phyloP scores from a whole-genome alignment of 768 basidiomycete genomes.

The Xanthoconium purpureum region DNA sequence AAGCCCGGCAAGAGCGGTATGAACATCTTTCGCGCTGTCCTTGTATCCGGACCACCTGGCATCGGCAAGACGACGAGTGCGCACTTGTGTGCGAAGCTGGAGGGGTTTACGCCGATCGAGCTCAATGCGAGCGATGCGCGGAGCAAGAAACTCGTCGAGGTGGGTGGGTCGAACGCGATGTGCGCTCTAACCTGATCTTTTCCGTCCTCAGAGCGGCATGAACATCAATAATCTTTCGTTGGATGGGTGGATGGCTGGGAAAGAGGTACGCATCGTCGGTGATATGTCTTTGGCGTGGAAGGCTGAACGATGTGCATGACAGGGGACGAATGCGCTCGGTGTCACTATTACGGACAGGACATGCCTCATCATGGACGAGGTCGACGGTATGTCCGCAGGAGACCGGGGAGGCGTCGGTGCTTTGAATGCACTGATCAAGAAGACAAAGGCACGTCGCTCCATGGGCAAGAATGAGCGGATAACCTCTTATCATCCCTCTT shows the following conservation, averaged over 20 bases:
- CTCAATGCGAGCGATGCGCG: conserved; percentile 94
- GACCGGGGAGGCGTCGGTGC: conserved; percentile 97
- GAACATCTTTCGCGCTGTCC: conserved; percentile 81
- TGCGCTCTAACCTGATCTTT: background rate
- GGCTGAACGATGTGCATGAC: background rate
- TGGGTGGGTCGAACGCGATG: conserved; percentile 20
- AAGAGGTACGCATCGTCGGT: conserved; percentile 44
- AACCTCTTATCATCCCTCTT: background rate
- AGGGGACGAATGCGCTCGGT: conserved; percentile 66
- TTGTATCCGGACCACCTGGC: conserved; percentile 93
- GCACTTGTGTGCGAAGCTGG: conserved; percentile 87
- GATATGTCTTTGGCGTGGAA: background rate
- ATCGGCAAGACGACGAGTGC: conserved; percentile 98
- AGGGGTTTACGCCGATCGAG: conserved; percentile 90
- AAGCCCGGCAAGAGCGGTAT: conserved; percentile 90
- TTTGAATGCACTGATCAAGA: conserved; percentile 86
- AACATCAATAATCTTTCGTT: conserved; percentile 88
- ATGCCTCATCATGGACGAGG: conserved; percentile 98
- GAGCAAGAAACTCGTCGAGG: conserved; percentile 97
- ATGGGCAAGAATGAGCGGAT: too few species aligned
- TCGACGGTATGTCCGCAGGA: conserved; percentile 98
- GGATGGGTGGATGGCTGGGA: conserved; percentile 76
- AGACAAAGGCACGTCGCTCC: conserved; percentile 63
- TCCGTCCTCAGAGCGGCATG: conserved; percentile 63
- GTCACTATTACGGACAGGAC: conserved; percentile 73